Percentiles rank a stretch among this genome's conserved stretches.
Conservation (phyloP, 1,284 basidiomycete genomes). For the Ceratobasidium sp. region DNA sequence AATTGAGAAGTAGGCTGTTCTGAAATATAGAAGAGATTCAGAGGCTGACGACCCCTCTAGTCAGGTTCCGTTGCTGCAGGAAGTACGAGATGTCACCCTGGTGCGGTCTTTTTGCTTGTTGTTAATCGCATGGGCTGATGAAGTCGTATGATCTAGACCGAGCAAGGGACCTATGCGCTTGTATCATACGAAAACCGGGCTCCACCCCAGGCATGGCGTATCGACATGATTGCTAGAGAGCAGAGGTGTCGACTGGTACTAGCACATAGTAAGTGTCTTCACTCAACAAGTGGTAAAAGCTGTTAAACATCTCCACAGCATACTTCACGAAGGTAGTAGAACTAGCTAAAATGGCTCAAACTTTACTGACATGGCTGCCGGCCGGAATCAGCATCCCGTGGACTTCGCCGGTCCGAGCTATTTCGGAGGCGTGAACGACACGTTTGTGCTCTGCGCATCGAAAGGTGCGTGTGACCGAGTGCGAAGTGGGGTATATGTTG, state of each 20-base stretch:
- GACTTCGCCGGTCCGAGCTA: constrained; percentile 11
- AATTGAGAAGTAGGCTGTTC: constrained; percentile 72
- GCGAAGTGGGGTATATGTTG: not conserved
- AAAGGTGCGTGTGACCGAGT: constrained; percentile 12
- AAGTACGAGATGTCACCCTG: constrained; percentile 80
- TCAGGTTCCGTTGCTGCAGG: constrained; percentile 81
- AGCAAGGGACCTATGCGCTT: constrained; percentile 69
- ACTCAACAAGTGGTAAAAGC: no score
- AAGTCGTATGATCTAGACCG: constrained; percentile 61
- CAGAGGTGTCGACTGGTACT: not conserved
- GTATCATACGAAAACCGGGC: constrained; percentile 83
- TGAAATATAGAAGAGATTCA: not conserved
- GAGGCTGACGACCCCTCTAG: constrained; percentile 52
- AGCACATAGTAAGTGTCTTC: constrained; percentile 41
- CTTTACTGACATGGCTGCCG: not conserved
- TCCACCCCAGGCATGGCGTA: constrained; percentile 84
- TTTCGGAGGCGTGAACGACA: constrained; percentile 33
- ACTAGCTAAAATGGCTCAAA: not conserved
- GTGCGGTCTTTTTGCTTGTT: constrained; percentile 70
- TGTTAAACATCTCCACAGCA: not conserved
- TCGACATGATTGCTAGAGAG: constrained; percentile 66
- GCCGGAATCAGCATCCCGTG: no score
- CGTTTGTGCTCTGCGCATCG: constrained; percentile 41
- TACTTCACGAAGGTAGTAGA: constrained; percentile 6
- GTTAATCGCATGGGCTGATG: constrained; percentile 60